Evolutionary conservation across 345 rosid genomes (phyloP), one percentile per base, ranked within the genome.

Genomic region (Alliaria petiolata): DNA sequence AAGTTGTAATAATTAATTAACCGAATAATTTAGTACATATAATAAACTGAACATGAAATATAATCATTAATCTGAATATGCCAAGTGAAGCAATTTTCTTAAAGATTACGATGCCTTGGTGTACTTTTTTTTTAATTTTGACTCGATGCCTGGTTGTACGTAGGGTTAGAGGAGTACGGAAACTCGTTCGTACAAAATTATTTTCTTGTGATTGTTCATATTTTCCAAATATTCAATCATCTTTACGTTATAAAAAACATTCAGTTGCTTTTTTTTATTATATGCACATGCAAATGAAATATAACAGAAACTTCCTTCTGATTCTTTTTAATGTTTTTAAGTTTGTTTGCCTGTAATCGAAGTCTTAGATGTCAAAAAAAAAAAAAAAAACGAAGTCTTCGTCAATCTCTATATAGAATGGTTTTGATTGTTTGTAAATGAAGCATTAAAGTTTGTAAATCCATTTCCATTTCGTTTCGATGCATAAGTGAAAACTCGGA

Each of bases 261-360:
- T 44, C 64, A 75, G 43, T 35, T 50, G 15, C 7, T n/a, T 12
- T 39, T 63, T 19, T 45, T 28, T 25, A 50, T 34, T 15, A 39
- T 38, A n/a, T 54, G 74, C 79, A 75, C 79, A 75, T 75, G 74
- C 65, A 45, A 62, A 51, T 4, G 74, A 75, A 75, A 75, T 59
- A 44, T 75, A 67, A 53, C 58, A 52, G 79, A 75, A 75, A 75
- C 74, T 61, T 75, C 74, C 79, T 33, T 60, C 33, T 31, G 30
- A 56, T 64, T 46, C 17, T 26, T 56, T 44, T 59, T 51, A 42
- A 40, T 55, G 36, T 36, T 46, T 38, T 65, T 34, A 20, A 58
- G 59, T 66, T 67, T 7, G 20, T 19, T 44, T 30, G 35, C 53
- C 34, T 74, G 40, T 58, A 49, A 74, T 58, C 16, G 19, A 57